Conservation (phyloP, 805 yeast species). For the Candida stauntonica region DNA sequence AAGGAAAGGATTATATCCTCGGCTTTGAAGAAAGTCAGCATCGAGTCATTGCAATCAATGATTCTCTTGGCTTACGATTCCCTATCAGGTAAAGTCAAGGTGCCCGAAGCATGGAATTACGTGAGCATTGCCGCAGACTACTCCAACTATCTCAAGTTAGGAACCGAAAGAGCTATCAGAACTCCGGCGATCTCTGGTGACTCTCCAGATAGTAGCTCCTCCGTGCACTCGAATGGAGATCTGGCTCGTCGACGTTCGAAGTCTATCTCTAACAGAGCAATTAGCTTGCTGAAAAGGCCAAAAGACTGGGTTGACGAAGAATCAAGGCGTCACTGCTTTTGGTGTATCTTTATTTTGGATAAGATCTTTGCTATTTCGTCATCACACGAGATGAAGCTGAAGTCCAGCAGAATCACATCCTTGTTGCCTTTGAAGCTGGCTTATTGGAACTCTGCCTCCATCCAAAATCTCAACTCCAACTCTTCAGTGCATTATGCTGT, state of each 20-base stretch:
- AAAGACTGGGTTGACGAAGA: constrained; percentile 26
- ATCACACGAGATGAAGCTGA: constrained; percentile 24
- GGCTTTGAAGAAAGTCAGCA: constrained; percentile 18
- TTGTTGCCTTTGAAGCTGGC: constrained; percentile 18
- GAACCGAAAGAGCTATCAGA: constrained; percentile 14
- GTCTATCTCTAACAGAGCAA: constrained; percentile 17
- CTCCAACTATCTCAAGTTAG: constrained; percentile 22
- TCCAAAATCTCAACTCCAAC: neutral
- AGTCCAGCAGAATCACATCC: constrained; percentile 15
- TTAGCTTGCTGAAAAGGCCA: constrained; percentile 18
- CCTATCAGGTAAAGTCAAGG: constrained; percentile 21
- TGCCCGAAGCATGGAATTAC: constrained; percentile 27
- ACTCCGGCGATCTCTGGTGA: constrained; percentile 12
- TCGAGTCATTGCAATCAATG: constrained; percentile 23
- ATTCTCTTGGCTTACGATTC: constrained; percentile 23
- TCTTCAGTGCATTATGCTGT: constrained; percentile 4
- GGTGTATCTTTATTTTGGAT: constrained; percentile 25
- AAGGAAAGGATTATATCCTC: constrained; percentile 21
- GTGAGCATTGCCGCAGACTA: constrained; percentile 26
- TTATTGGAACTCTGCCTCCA: constrained; percentile 13
- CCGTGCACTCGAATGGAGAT: constrained; percentile 15
- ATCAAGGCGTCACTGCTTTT: constrained; percentile 25
- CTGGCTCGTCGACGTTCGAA: constrained; percentile 17
- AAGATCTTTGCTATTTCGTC: constrained; percentile 24
- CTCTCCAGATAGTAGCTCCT: constrained; percentile 19